Base-by-base conservation (phyloP, 495 filamentous ascomycete species). In the Penicillium pancosmium region DNA sequence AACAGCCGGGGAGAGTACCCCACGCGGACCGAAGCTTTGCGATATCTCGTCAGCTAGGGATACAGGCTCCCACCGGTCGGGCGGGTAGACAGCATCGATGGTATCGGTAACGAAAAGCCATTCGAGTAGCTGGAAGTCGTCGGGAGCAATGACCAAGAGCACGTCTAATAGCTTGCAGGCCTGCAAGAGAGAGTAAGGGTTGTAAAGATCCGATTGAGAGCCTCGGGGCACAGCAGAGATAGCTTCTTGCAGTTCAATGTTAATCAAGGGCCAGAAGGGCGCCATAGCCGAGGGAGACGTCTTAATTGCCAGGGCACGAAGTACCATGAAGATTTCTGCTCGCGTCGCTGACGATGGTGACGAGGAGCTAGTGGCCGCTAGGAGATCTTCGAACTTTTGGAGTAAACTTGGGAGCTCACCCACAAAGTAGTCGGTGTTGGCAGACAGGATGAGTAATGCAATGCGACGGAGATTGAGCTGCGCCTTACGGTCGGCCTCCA, bases 61-160 rank as follows among this genome's bases (percentile, higher is more conserved):
- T 4, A 88, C 78, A 1, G 93, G 85, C 54, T 86, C 81, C 76
- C 87, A 89, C 50, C 80, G 75, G n/a, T 84, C 72, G 1, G 92
- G 88, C 15, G 89, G 85, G 67, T 98, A 98, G 21, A 98, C 91
- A 1, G 95, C 92, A 68, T 99, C 94, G 62, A 97, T 93, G 36
- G 93, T 97, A 69, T 99, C 95, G 5, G 92, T 93, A 23, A 98
- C 86, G 71, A 95, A 99, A 16, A 98, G 83, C 94, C 94, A 99
- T 76, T 97, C 91, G 54, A 92, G 84, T 40, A 96, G 80, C 69
- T 98, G 94, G 72, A 97, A 99, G 67, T 98, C 94, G 60, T 99
- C 95, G 0, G 92, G 94, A 5, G 87, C 88, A 16, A 91, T 78
- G n/a, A 90, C 84, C 25, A 99, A 78, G 6, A 99, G 76, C 21